Evolutionary conservation across 2,329 filamentous ascomycete genomes (phyloP).

Genomic region (Verticillium zaregamsianum): DNA sequence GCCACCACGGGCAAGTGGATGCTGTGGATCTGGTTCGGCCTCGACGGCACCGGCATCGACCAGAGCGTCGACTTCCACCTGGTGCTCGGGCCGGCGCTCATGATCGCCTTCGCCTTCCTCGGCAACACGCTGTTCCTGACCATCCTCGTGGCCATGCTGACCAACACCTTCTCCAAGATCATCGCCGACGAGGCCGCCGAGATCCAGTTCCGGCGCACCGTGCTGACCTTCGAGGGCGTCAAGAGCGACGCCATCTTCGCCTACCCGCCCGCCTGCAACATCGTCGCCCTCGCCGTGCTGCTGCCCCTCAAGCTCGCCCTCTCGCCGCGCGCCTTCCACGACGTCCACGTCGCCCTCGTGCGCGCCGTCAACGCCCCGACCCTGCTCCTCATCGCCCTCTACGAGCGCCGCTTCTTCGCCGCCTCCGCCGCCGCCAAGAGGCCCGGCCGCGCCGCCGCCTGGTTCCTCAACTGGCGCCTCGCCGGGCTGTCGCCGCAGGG

Average conservation of each 20-base stretch:
- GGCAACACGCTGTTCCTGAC: constrained; percentile 86
- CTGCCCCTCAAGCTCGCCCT: constrained; percentile 75
- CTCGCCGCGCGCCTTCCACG: constrained; percentile 83
- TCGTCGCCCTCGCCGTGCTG: constrained; percentile 69
- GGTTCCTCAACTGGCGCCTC: constrained; percentile 1
- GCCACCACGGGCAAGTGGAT: constrained; percentile 79
- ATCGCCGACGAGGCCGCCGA: constrained; percentile 73
- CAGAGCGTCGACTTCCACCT: constrained; percentile 67
- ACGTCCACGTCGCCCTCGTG: constrained; percentile 76
- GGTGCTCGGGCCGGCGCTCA: constrained; percentile 71
- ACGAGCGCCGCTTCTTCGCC: constrained; percentile 72
- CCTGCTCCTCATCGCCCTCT: constrained; percentile 64
- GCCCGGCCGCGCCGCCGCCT: constrained; percentile 14
- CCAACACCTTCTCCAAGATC: constrained; percentile 77
- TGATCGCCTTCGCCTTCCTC: constrained; percentile 81
- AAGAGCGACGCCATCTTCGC: constrained; percentile 81
- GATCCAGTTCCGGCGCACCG: constrained; percentile 76
- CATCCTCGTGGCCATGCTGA: constrained; percentile 84
- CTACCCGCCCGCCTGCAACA: constrained; percentile 79
- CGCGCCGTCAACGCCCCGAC: constrained; percentile 72
- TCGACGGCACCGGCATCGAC: constrained; percentile 66
- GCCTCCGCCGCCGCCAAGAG: constrained; percentile 54
- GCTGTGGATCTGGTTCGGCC: constrained; percentile 89
- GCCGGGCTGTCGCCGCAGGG: constrained; percentile 51
- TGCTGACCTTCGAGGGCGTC: constrained; percentile 80